These are phyloP conservation scores for Chaetomidium leptoderma DNA, from an alignment of 495 filamentous ascomycete species.

Conservation along the genomic window DNA sequence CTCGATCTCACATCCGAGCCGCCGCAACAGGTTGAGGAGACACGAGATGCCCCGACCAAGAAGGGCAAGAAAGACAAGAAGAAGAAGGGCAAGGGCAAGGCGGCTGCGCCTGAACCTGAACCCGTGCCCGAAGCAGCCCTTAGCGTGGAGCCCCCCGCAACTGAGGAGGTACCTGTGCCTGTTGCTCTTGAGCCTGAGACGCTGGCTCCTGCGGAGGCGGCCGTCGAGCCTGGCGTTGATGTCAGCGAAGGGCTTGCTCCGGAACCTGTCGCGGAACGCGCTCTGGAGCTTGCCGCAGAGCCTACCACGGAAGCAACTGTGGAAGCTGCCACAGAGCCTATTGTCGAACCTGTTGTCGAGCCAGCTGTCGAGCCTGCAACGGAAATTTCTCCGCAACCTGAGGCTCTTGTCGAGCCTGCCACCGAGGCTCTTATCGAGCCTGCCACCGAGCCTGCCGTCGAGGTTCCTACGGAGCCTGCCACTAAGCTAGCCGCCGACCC, in stretches of 20 bases:
- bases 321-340: background rate
- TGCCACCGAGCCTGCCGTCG: background rate
- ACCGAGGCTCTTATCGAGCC: background rate
- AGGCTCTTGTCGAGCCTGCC: background rate
- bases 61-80: slow-evolving; percentile 32
- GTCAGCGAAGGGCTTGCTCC: background rate
- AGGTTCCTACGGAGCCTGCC: background rate
- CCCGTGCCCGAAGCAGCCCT: slow-evolving; percentile 15
- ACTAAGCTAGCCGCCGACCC: background rate
- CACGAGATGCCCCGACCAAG: slow-evolving; percentile 10
- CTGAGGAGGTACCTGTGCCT: background rate
- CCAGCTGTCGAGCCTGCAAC: too few relatives aligned
- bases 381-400: too few relatives aligned
- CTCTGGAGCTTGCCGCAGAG: background rate
- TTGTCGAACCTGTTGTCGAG: background rate
- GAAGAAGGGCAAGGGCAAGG: slow-evolving; percentile 18
- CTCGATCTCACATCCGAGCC: background rate
- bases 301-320: background rate
- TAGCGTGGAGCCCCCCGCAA: slow-evolving; percentile 8
- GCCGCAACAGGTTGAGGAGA: background rate
- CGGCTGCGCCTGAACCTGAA: slow-evolving; percentile 2
- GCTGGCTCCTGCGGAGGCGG: background rate
- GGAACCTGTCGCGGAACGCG: background rate
- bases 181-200: background rate
- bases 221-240: background rate